Percentiles rank a stretch among this genome's conserved stretches.
Conservation (phyloP, 306 rosid species). For the Mimosa bimucronata region DNA sequence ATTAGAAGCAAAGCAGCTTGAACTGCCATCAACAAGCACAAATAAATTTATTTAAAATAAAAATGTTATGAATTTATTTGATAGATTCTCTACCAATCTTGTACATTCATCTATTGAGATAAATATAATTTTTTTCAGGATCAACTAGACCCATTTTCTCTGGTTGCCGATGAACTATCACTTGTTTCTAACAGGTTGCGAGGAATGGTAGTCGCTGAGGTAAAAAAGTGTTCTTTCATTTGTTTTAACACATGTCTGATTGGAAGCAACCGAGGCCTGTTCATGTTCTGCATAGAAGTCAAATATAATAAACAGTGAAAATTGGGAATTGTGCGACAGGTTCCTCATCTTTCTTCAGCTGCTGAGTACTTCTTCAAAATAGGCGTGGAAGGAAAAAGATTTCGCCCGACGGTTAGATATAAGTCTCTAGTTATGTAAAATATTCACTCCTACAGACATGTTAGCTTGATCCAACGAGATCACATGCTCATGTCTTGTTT, state of each 20-base stretch:
- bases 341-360: slow-evolving; percentile 94
- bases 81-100: background rate
- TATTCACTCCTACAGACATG: background rate
- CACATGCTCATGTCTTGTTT: background rate
- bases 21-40: background rate
- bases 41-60: background rate
- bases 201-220: slow-evolving; percentile 86
- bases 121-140: slow-evolving; percentile 58
- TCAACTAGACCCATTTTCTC: slow-evolving; percentile 81
- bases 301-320: slow-evolving; percentile 19
- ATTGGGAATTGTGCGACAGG: slow-evolving; percentile 55
- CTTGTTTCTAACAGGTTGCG: slow-evolving; percentile 73
- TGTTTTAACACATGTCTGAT: background rate
- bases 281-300: background rate
- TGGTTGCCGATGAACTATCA: slow-evolving; percentile 90
- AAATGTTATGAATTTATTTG: background rate
- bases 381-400: slow-evolving; percentile 97
- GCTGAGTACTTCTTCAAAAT: slow-evolving; percentile 93
- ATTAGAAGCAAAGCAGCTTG: background rate
- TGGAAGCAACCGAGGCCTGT: too few species aligned
- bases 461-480: background rate
- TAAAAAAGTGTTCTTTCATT: slow-evolving; percentile 34
- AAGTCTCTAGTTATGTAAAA: background rate
- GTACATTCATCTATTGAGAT: slow-evolving; percentile 14
- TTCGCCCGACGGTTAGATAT: slow-evolving; percentile 88